Conservation (phyloP, 306 rosid genomes). For the Corylus avellana region DNA sequence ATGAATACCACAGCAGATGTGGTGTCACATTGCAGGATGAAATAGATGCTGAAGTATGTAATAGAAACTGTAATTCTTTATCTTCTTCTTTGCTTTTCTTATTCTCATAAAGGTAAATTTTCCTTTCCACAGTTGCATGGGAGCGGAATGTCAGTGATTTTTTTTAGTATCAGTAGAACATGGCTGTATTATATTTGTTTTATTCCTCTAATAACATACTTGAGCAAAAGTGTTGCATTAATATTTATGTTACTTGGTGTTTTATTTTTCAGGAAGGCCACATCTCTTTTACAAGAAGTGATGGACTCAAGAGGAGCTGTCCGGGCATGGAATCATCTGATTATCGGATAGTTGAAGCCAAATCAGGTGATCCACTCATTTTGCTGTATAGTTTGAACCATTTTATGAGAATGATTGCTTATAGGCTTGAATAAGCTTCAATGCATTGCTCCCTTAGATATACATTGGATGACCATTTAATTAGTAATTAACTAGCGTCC, state of each 20-base stretch:
- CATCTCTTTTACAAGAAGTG: constrained; percentile 39
- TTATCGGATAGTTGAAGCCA: constrained; percentile 47
- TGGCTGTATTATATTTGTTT: constrained; percentile 11
- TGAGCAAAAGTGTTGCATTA: neutral
- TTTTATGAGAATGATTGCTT: constrained; percentile 11
- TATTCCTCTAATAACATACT: neutral
- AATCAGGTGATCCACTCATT: constrained; percentile 48
- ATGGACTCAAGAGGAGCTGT: constrained; percentile 57
- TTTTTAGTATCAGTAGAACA: constrained; percentile 8
- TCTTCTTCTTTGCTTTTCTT: constrained; percentile 20
- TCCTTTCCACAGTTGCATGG: constrained; percentile 16
- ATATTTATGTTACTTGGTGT: constrained; percentile 16
- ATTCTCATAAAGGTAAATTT: constrained; percentile 6
- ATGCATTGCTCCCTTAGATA: neutral
- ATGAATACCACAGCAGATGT: constrained; percentile 65
- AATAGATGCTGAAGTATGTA: constrained; percentile 54
- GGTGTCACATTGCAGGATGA: constrained; percentile 50
- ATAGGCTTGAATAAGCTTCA: constrained; percentile 2
- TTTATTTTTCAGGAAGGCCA: constrained; percentile 47
- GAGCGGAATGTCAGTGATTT: constrained; percentile 7
- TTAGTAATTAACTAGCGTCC: neutral
- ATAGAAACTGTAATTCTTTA: constrained; percentile 7
- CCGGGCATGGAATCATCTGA: constrained; percentile 55
- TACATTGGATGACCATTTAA: constrained; percentile 2
- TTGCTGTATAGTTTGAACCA: constrained; percentile 16